These are phyloP conservation scores for Cicer arietinum DNA, from an alignment of 306 rosid species.

Conservation along the genomic window DNA sequence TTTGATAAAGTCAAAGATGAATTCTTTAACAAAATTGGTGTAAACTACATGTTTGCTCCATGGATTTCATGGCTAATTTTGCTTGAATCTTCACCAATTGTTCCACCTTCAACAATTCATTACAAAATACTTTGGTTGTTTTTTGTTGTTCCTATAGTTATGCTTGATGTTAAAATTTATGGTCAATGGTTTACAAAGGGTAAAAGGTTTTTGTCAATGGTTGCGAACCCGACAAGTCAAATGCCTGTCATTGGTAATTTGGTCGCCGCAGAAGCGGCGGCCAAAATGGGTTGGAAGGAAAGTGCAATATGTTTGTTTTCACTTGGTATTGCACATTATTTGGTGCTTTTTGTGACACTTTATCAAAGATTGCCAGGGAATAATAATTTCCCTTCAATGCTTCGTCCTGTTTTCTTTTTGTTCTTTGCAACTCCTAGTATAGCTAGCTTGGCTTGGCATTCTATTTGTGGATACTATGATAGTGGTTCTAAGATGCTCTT, in stretches of 20 bases:
- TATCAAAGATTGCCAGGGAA: too few relatives aligned
- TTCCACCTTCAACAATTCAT: conserved; percentile 18
- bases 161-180: conserved; percentile 62
- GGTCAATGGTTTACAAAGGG: conserved; percentile 67
- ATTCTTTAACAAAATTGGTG: conserved; percentile 53
- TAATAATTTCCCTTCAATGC: too few relatives aligned
- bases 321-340: conserved; percentile 59
- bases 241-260: conserved; percentile 64
- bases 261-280: conserved; percentile 57
- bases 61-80: conserved; percentile 63
- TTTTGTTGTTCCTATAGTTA: conserved; percentile 51
- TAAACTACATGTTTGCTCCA: conserved; percentile 62
- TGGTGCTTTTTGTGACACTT: too few relatives aligned
- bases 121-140: conserved; percentile 53
- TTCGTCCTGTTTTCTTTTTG: too few relatives aligned
- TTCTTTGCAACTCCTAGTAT: too few relatives aligned
- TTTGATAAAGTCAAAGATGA: conserved; percentile 54
- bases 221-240: conserved; percentile 63
- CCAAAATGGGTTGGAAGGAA: conserved; percentile 64
- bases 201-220: conserved; percentile 49
- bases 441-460: too few relatives aligned
- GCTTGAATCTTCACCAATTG: conserved; percentile 57
- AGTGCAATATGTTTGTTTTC: conserved; percentile 60
- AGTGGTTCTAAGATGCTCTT: too few relatives aligned
- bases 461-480: too few relatives aligned